Base-by-base conservation (phyloP, 2,329 filamentous ascomycete species). In the Arthrobotrys sphaeroides region DNA sequence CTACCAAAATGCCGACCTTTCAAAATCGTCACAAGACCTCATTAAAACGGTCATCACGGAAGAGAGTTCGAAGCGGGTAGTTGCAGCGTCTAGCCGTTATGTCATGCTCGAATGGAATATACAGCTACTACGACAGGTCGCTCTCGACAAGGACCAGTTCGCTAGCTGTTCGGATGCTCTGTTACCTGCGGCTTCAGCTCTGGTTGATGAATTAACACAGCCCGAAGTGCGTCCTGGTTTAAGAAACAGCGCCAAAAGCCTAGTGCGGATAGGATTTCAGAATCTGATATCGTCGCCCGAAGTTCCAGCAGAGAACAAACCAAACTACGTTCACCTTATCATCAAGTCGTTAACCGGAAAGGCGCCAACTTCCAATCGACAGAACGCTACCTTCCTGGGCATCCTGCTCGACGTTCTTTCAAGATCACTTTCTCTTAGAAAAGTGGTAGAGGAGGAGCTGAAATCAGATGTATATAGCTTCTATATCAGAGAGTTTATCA, bases 51-150 rank as follows among this genome's bases (percentile, higher is more conserved):
- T 87, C 57, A 82, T 97, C 73, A 88, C 90, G 76, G 84, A 86
- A 31, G 94, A 99, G 83, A 88, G 90, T 12, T 86, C 88, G 77
- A 97, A 96, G 82, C 84, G 87, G 16, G 90, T 89, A 77, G 90
- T 98, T 79, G 92, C 94, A 31, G 84, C 91, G 13, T 88, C 87
- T 45, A 96, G 89, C 82, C 91, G 93, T 3, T 96, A 97, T 81
- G 92, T 96, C 55, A 85, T 99, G 78, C 87, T 95, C 12, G 92
- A 97, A 82, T 99, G 94, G 94, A 93, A 90, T 82, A 91, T 90
- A 72, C 78, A 79, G 47, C 43, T 97, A 59, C 87, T 97, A 78
- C 89, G 94, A 80, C 86, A 90, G 70, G 85, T 93, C 24, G 87
- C 87, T 13, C 81, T 86, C 7, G 82, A 87, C 45, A 93, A 89